Conservation (phyloP, 148 eudicot genomes). For the Hydrangea macrophylla region DNA sequence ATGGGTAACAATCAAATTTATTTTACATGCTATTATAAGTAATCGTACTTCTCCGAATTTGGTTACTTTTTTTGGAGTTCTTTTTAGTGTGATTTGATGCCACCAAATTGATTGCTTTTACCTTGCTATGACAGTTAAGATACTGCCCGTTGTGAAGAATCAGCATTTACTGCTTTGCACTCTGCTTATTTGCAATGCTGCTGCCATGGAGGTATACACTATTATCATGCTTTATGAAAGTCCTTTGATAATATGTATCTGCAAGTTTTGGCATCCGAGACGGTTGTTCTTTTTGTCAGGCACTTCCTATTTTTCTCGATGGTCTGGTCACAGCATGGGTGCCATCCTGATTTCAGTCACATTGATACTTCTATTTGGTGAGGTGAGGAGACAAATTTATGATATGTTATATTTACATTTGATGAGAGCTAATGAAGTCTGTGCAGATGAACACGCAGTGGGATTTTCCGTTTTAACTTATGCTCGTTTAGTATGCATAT, state of each 20-base stretch:
- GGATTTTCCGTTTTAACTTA: no score
- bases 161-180: conserved; percentile 95
- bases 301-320: conserved; percentile 95
- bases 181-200: conserved; percentile 96
- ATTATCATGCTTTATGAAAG: neutral
- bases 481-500: no score
- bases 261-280: conserved; percentile 3
- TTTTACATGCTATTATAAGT: no score
- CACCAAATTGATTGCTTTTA: conserved; percentile 13
- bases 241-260: neutral
- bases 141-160: conserved; percentile 78
- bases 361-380: conserved; percentile 83
- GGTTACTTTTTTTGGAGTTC: no score
- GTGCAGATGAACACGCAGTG: neutral
- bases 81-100: conserved; percentile 2
- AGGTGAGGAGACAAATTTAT: conserved; percentile 47
- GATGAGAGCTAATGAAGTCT: neutral
- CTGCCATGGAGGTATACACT: conserved; percentile 80
- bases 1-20: no score
- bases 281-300: conserved; percentile 40
- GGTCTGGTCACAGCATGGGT: conserved; percentile 71
- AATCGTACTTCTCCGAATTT: no score
- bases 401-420: neutral
- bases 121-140: conserved; percentile 59
- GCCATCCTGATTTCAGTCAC: conserved; percentile 88